Base-by-base conservation (phyloP, 1,139 yeast species). In the Diutina sp. region DNA sequence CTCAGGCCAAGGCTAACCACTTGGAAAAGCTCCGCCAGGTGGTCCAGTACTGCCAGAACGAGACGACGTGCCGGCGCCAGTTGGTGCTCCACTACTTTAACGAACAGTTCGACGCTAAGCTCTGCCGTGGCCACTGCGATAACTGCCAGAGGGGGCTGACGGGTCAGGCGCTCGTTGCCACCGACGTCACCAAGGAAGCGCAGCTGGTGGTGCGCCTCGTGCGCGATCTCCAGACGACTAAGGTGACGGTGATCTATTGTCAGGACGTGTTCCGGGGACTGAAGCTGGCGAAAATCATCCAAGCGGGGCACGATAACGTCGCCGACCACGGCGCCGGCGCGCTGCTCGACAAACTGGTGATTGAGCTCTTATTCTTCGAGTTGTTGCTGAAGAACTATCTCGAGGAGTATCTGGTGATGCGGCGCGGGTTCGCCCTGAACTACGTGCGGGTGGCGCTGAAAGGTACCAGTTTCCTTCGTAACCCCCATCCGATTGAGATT, bases 41-140 rank as follows among this genome's bases (percentile, higher is more conserved):
- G 35, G 82, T 88, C 59, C 93, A 88, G 65, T 95, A 90, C 66
- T 93, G 99, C 71, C 97, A 91, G 60, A 93, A 93, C 69, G 78
- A 80, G 6, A 84, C 90, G 6, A 98, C 91, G 68, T 93, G 99
- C 67, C 80, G 99, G 59, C 77, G 99, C 60, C 81, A 84, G 65
- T 91, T 90, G 63, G 96, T 93, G 5, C 72, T 93, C 57, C 93
- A 88, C 56, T 93, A 91, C 67, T 93, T 93, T 71, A 88, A 88
- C 67, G 99, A 93, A 65, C 73, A 73, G 7, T 91, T 91, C 66
- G 82, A 87, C 62, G 78, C 88, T 4, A 72, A 70, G 35, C 72
- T 78, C 44, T 93, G 99, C 67, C 69, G 73, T 32, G 81, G 82
- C 60, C 80, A 83, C 60, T 93, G 99, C 72, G 99, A 93, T 68